Percentiles rank a stretch among this genome's conserved stretches.
phyloP scores from a whole-genome alignment of 257 asterid genomes.

The Solanum sparsipilum region DNA sequence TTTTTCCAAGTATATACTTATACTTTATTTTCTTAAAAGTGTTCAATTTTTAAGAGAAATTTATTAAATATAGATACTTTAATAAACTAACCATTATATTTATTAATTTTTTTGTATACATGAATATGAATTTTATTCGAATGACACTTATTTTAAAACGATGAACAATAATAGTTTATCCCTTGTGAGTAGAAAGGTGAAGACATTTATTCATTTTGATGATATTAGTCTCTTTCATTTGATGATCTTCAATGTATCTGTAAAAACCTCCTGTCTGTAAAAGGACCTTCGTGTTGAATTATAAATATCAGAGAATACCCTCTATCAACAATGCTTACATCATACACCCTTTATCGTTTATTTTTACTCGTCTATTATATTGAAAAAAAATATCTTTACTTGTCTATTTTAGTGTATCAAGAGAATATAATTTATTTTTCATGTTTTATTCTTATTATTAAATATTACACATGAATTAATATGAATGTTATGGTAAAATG shows the following conservation, averaged over 20 bases:
- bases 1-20: too few species aligned
- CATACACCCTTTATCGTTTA: not conserved
- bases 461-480: not conserved
- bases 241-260: not conserved
- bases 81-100: too few species aligned
- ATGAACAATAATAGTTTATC: too few species aligned
- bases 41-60: too few species aligned
- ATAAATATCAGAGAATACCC: not conserved
- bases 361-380: too few species aligned
- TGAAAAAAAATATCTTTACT: rapidly evolving
- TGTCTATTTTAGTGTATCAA: not conserved
- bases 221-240: not conserved
- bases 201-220: not conserved
- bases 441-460: not conserved
- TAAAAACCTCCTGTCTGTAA: not conserved
- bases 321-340: not conserved
- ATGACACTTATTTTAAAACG: too few species aligned
- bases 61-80: too few species aligned
- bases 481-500: not conserved
- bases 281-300: not conserved
- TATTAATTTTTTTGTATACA: too few species aligned
- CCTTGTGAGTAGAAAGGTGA: too few species aligned
- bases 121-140: too few species aligned
- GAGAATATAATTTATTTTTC: not conserved
- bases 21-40: too few species aligned